A percentile compares a stretch with the other conserved stretches of the same genome.
Conservation (phyloP, 768 basidiomycete species). For the Mycena vulgaris region DNA sequence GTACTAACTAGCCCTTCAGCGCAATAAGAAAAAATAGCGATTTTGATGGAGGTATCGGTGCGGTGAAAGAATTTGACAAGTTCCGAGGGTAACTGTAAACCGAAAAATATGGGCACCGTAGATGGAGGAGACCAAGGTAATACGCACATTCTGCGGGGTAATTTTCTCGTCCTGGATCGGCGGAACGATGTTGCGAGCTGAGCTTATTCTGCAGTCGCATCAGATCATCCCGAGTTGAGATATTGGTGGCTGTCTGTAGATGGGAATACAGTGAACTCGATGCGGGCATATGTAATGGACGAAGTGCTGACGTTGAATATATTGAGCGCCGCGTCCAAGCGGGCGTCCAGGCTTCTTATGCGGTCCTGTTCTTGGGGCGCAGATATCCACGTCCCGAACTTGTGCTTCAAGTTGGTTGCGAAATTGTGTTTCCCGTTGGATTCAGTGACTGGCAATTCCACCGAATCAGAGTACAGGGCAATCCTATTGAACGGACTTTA, state of each 20-base stretch:
- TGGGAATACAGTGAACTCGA: too few species aligned
- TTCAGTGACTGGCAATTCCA: neutral
- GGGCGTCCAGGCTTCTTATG: neutral
- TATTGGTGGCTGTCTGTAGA: too few species aligned
- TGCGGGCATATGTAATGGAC: too few species aligned
- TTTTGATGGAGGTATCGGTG: neutral
- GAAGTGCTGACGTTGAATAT: too few species aligned
- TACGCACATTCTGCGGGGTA: neutral
- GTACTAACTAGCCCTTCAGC: neutral
- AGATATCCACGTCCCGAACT: neutral
- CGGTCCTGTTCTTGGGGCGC: neutral
- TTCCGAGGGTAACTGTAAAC: neutral
- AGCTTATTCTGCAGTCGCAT: neutral
- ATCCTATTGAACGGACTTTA: neutral
- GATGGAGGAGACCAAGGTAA: neutral
- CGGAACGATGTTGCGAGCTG: neutral
- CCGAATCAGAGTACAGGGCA: neutral
- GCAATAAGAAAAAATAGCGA: neutral
- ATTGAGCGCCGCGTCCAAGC: neutral
- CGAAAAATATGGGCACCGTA: neutral
- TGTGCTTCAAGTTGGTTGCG: too few species aligned
- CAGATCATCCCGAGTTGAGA: neutral
- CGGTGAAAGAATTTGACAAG: neutral
- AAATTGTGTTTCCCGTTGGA: too few species aligned
- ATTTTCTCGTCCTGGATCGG: neutral